Evolutionary conservation across 2,329 filamentous ascomycete species (phyloP), one percentile per base, ranked within the genome.

Genomic region (Blastomyces parvus): DNA sequence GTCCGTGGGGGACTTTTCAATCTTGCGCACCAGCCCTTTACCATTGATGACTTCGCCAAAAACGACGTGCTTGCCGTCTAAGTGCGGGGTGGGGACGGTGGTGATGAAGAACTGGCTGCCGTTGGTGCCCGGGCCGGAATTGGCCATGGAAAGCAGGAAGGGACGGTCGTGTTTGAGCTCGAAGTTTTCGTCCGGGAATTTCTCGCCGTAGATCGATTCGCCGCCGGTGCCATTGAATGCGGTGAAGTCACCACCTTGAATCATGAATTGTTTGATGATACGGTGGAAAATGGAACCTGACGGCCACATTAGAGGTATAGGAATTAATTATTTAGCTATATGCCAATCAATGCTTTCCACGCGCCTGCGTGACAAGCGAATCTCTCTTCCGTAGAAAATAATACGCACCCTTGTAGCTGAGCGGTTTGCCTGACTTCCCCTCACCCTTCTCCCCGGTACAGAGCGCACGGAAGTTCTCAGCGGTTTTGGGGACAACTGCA

Each of bases 201-300:
- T 97, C 76, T 89, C 89, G 73, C 93, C 93, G 74, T 97, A 99
- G 77, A 99, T 97, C 67, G 89, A 94, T 81, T 97, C 94, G 72
- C 93, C 93, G 67, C 93, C 93, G 33, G 93, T 97, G 68, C 93
- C 94, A 74, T 97, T 93, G 74, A 91, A 91, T 62, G 86, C 87
- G 59, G 93, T 99, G 77, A 99, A 99, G 77, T 97, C 94, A 78
- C 94, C 93, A 73, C 94, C 92, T 80, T 97, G 89, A 73, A 97
- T 94, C 93, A 99, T 97, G 79, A 99, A 99, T 72, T 90, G 85
- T 83, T 97, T 97, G 81, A 99, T 99, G 67, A 99, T 89, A 60
- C 93, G 89, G 82, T 99, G 93, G 83, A 99, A 97, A 70, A 81
- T 82, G 65, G 90, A 95, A 69, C 90, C 89, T 81, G 63, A 40